Conservation (phyloP, 768 basidiomycete species). For the Boletus vinaceobasis region DNA sequence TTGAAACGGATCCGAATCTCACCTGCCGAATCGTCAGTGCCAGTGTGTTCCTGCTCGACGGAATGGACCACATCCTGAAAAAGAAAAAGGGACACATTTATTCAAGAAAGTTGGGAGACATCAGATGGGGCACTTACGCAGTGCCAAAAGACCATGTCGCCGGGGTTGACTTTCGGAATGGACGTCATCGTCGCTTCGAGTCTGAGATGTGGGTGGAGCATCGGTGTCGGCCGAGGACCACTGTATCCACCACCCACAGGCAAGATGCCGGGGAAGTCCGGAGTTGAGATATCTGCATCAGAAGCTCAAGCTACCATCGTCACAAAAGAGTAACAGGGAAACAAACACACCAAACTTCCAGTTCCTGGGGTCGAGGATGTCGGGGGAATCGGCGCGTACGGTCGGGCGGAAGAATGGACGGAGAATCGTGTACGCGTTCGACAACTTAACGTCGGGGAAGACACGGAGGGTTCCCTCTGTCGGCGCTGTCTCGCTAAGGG, state of each 20-base stretch:
- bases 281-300: slow-evolving; percentile 39
- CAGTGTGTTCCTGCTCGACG: slow-evolving; percentile 50
- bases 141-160: slow-evolving; percentile 80
- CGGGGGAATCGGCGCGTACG: slow-evolving; percentile 37
- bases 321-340: slow-evolving; percentile 22
- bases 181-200: slow-evolving; percentile 66
- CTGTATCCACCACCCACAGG: slow-evolving; percentile 22
- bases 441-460: slow-evolving; percentile 61
- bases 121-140: slow-evolving; percentile 37
- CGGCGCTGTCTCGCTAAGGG: slow-evolving; percentile 57
- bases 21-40: slow-evolving; percentile 56
- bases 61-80: slow-evolving; percentile 44
- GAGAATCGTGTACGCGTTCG: slow-evolving; percentile 70
- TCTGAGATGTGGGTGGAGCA: slow-evolving; percentile 63
- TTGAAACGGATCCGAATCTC: background rate
- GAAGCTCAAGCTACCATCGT: slow-evolving; percentile 7
- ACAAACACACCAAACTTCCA: slow-evolving; percentile 46
- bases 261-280: slow-evolving; percentile 53
- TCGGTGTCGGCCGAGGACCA: slow-evolving; percentile 48
- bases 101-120: background rate
- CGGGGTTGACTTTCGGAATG: slow-evolving; percentile 67
- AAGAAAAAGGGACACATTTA: slow-evolving; percentile 10
- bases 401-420: slow-evolving; percentile 70
- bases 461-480: slow-evolving; percentile 67
- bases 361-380: slow-evolving; percentile 47